These are phyloP conservation scores for Pseudogymnoascus sp. DNA, from an alignment of 2,329 filamentous ascomycete species.

Conservation along the genomic window DNA sequence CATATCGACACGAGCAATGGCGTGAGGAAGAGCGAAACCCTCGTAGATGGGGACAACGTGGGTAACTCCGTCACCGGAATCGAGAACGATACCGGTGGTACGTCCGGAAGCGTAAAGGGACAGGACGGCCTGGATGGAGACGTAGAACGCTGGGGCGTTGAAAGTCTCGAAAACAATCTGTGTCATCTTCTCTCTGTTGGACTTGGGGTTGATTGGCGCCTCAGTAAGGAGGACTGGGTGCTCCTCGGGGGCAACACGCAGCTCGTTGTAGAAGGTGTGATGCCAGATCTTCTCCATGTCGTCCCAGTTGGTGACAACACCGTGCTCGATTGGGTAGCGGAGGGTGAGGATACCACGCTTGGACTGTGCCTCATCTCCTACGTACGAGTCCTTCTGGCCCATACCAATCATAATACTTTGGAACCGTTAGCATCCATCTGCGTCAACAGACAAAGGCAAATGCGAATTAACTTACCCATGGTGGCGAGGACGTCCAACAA, in stretches of 20 bases:
- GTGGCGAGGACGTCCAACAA: constrained; percentile 98
- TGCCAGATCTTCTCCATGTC: constrained; percentile 99
- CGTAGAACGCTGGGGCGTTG: constrained; percentile 99
- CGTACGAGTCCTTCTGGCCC: constrained; percentile 99
- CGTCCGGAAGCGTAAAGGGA: constrained; percentile 99
- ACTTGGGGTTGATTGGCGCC: constrained; percentile 99
- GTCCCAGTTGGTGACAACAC: constrained; percentile 99
- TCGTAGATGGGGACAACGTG: constrained; percentile 99
- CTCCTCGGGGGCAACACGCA: constrained; percentile 99
- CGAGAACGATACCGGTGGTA: constrained; percentile 99
- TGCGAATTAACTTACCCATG: constrained; percentile 73
- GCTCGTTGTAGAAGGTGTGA: constrained; percentile 99
- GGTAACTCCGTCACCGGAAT: constrained; percentile 99
- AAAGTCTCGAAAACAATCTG: constrained; percentile 99
- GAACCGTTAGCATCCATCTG: constrained; percentile 19
- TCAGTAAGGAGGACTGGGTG: constrained; percentile 98
- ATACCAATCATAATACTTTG: constrained; percentile 99
- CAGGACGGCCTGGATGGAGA: constrained; percentile 98
- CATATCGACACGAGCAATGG: constrained; percentile 99
- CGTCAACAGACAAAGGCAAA: constrained; percentile 10
- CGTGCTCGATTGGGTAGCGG: constrained; percentile 99
- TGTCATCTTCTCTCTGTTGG: constrained; percentile 99
- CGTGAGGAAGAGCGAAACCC: constrained; percentile 99
- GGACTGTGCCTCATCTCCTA: constrained; percentile 99
- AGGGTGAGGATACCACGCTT: constrained; percentile 99